Base-by-base conservation (phyloP, 2,329 filamentous ascomycete genomes). In the Diaporthe vexans region DNA sequence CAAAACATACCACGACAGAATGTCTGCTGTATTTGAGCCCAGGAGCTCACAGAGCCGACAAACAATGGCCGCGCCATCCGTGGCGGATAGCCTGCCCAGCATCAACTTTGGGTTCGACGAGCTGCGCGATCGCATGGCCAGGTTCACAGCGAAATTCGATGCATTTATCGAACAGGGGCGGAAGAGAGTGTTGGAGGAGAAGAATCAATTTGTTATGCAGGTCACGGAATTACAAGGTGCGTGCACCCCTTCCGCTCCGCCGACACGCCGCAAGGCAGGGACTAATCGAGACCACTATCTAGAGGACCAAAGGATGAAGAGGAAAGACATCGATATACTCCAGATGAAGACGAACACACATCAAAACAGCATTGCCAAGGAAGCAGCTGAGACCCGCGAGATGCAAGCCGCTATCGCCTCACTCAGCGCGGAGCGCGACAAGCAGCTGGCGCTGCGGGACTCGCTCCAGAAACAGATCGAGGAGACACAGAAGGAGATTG, bases 51-150 rank as follows among this genome's bases (percentile, higher is more conserved):
- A 89, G 73, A 92, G 90, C 83, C 87, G 91, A 78, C 90, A 89
- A 77, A 89, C 90, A 21, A 84, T 90, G 76, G 87, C 89, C 40
- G 87, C 91, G 54, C 89, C 91, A 19, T 94, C 92, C 9, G 91
- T 94, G 85, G 93, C 92, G 56, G 93, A 95, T 82, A 91, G 91
- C 67, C 91, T 99, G 11, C 97, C 97, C 48, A 94, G 90, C 82
- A 94, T 97, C 83, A 95, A 98, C 84, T 98, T 99, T 83, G 95
- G 95, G 74, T 98, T 98, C 83, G 95, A 98, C 79, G 95, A 98
- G 78, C 85, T 99, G 81, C 95, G 96, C 84, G 95, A 96, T 80
- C 94, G 95, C 84, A 98, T 99, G 97, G 90, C 93, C 71, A 94
- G 94, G 77, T 99, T 99, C 82, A 98, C 94, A 0, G 89, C 91